Evolutionary conservation across 2,329 filamentous ascomycete species (phyloP), one percentile per base, ranked within the genome.

Genomic region (Fusarium penzigii): DNA sequence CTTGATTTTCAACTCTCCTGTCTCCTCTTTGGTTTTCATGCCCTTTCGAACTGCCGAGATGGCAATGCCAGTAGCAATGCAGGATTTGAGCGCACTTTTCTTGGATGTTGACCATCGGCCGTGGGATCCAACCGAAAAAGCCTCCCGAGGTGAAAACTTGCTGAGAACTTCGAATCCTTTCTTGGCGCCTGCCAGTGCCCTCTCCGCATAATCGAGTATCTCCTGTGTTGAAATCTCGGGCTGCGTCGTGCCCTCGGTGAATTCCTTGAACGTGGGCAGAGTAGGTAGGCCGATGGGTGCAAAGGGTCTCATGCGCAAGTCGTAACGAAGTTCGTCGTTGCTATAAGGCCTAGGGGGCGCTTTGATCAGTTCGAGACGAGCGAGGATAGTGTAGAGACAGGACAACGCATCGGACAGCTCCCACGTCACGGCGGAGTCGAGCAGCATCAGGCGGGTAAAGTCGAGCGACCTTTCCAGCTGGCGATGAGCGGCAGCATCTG

Each of bases 261-360:
- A 90, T 13, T 85, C 81, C 7, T 84, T 81, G 56, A 83, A 88
- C 0, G 81, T 73, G 1, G 89, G 85, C 12, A 90, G 76, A 53
- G 84, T 81, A 0, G 90, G 89, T 2, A 90, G 77, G 10, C 82
- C 80, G 50, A 96, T 81, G 8, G 75, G 69, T 1, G 87, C 76
- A 65, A 95, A 96, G 0, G 91, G 90, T 64, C 88, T 89, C 90
- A 96, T 94, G 52, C 92, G 88, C 10, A 95, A 74, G 59, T 94
- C 88, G 68, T 94, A 92, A 12, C 90, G 85, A 5, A 92, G 74
- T 32, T 78, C 72, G 51, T 88, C 82, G 14, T 81, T 82, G 51
- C 85, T 83, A 67, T 92, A 95, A 0, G 87, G 85, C 1, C 83
- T 75, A 0, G 70, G 69, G 6, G 78, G 81, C 1, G 72, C 51